These are phyloP conservation scores for Starmerella khaoyaiensis DNA, from an alignment of 805 yeast genomes.

Conservation along the genomic window DNA sequence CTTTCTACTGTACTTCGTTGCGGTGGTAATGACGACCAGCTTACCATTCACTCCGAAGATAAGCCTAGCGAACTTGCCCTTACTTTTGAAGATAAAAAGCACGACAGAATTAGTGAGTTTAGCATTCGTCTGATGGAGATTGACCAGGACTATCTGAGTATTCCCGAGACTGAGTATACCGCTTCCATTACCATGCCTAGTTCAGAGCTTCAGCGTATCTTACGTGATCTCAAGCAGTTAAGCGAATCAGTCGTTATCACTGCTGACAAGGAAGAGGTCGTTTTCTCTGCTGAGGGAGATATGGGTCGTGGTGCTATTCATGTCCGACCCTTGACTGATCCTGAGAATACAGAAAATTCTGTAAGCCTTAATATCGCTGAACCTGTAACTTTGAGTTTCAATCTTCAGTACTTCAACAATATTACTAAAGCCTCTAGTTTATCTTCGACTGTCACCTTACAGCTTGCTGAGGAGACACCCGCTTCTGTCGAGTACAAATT, in stretches of 20 bases:
- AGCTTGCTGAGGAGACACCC: slow-evolving; percentile 82
- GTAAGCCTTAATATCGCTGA: slow-evolving; percentile 66
- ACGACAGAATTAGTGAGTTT: slow-evolving; percentile 86
- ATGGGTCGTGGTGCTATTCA: slow-evolving; percentile 78
- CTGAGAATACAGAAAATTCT: slow-evolving; percentile 62
- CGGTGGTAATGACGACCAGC: slow-evolving; percentile 78
- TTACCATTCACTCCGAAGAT: slow-evolving; percentile 83
- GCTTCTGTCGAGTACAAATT: slow-evolving; percentile 86
- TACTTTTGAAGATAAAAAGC: slow-evolving; percentile 80
- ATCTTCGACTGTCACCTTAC: slow-evolving; percentile 63
- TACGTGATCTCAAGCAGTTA: slow-evolving; percentile 73
- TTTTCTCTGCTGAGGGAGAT: slow-evolving; percentile 83
- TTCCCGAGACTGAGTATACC: slow-evolving; percentile 88
- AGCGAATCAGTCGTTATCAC: slow-evolving; percentile 77
- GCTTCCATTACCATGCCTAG: slow-evolving; percentile 80
- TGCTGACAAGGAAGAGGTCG: slow-evolving; percentile 84
- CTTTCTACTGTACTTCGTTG: slow-evolving; percentile 77
- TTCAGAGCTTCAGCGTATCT: slow-evolving; percentile 73
- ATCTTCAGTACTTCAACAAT: slow-evolving; percentile 79
- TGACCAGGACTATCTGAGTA: slow-evolving; percentile 84
- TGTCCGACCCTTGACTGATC: slow-evolving; percentile 68
- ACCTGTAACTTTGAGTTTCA: slow-evolving; percentile 81
- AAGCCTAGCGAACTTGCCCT: slow-evolving; percentile 65
- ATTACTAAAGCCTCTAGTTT: slow-evolving; percentile 83
- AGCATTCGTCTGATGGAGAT: slow-evolving; percentile 88